These are phyloP conservation scores for Pythium catenulatum DNA, from an alignment of 352 stramenopile species.

Conservation along the genomic window DNA sequence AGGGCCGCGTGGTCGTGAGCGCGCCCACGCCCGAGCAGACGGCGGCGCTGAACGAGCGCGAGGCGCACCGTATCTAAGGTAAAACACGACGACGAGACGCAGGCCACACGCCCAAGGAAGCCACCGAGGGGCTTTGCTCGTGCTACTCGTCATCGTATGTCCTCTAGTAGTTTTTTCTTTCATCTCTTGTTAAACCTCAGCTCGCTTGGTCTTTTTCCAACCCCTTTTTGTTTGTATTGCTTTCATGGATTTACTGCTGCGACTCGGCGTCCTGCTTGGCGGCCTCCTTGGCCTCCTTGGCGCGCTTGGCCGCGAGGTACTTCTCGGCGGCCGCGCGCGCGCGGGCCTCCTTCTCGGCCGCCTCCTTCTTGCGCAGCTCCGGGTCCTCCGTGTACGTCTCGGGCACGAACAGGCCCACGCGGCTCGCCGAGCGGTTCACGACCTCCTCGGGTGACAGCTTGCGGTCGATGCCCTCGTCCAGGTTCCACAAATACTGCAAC, in stretches of 20 bases:
- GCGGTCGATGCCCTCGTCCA: constrained; percentile 84
- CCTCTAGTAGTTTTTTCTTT: constrained; percentile 42
- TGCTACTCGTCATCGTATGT: too few species aligned
- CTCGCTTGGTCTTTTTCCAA: too few species aligned
- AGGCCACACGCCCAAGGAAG: constrained; percentile 61
- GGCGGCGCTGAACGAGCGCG: constrained; percentile 72
- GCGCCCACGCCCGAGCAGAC: constrained; percentile 74
- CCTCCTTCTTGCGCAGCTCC: constrained; percentile 60
- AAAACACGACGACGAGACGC: constrained; percentile 25
- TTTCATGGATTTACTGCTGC: not conserved
- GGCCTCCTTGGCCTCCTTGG: constrained; percentile 64
- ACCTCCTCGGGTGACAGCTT: constrained; percentile 85
- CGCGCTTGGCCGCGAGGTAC: constrained; percentile 77
- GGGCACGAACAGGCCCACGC: constrained; percentile 86
- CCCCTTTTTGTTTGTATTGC: not conserved
- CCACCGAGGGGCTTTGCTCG: too few species aligned
- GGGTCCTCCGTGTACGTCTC: constrained; percentile 84
- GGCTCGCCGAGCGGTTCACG: constrained; percentile 84
- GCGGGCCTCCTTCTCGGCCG: constrained; percentile 54
- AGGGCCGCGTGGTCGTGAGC: constrained; percentile 78
- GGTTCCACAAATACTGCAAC: constrained; percentile 79
- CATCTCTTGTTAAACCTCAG: too few species aligned
- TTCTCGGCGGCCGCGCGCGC: constrained; percentile 70
- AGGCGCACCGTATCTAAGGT: constrained; percentile 31
- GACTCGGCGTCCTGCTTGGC: not conserved